Evolutionary conservation across 306 rosid genomes (phyloP).

Genomic region (Ziziphus jujuba): DNA sequence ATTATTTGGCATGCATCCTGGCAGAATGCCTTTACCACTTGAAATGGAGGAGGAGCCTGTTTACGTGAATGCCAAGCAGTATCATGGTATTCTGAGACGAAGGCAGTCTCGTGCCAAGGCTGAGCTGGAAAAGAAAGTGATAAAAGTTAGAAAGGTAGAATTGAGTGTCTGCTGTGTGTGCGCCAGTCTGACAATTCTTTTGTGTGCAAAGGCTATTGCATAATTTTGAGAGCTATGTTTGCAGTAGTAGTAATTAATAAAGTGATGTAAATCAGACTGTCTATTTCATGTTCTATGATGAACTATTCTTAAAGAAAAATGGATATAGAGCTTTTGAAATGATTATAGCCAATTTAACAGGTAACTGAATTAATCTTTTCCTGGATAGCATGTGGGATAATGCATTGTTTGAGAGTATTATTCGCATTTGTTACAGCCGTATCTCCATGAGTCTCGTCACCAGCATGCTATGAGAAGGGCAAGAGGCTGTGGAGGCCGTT

Average conservation of each 20-base stretch:
- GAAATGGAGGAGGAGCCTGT: slow-evolving; percentile 93
- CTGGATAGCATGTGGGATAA: background rate
- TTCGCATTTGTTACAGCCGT: slow-evolving; percentile 55
- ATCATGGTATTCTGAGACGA: slow-evolving; percentile 87
- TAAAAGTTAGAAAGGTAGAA: slow-evolving; percentile 71
- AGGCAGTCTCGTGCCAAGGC: slow-evolving; percentile 92
- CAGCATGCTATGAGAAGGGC: slow-evolving; percentile 86
- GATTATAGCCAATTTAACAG: no score
- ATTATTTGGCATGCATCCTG: slow-evolving; percentile 60
- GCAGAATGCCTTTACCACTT: slow-evolving; percentile 84
- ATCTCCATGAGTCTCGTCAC: slow-evolving; percentile 90
- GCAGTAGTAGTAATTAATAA: no score
- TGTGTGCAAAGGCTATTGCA: no score
- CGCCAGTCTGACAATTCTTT: no score
- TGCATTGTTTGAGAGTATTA: slow-evolving; percentile 5
- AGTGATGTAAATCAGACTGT: no score
- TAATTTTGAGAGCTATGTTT: no score
- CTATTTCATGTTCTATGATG: no score
- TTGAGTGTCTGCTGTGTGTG: background rate
- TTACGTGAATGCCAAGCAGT: slow-evolving; percentile 90
- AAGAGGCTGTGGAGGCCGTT: slow-evolving; percentile 88
- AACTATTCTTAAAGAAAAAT: no score
- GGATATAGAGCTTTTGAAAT: no score
- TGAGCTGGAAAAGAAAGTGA: slow-evolving; percentile 69
- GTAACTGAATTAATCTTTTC: background rate